These are phyloP conservation scores for Plantago elongata DNA, from an alignment of 257 asterid genomes.

Conservation along the genomic window DNA sequence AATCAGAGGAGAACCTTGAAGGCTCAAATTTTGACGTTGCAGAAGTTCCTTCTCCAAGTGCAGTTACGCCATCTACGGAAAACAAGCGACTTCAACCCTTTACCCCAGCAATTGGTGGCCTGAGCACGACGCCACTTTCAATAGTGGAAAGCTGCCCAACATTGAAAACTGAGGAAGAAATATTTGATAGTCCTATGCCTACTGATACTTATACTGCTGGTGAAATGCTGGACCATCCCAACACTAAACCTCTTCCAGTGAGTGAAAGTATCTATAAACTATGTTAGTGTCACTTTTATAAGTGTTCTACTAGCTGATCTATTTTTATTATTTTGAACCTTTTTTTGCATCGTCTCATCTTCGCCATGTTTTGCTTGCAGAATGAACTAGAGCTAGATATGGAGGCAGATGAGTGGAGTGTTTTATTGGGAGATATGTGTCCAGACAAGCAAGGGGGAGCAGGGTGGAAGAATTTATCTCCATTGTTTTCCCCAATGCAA, in stretches of 20 bases:
- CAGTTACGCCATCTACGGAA: slow-evolving; percentile 39
- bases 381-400: slow-evolving; percentile 59
- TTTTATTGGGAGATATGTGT: slow-evolving; percentile 33
- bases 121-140: slow-evolving; percentile 28
- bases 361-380: slow-evolving; percentile 31
- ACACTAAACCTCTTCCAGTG: slow-evolving; percentile 41
- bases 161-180: slow-evolving; percentile 23
- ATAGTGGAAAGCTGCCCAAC: slow-evolving; percentile 28
- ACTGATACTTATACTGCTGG: slow-evolving; percentile 20
- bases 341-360: slow-evolving; percentile 4
- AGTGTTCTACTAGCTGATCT: not conserved
- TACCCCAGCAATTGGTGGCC: slow-evolving; percentile 29
- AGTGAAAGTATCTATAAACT: slow-evolving; percentile 24
- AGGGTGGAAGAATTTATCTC: slow-evolving; percentile 63
- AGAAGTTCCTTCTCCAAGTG: slow-evolving; percentile 42
- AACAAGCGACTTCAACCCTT: slow-evolving; percentile 44
- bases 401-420: not conserved
- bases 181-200: slow-evolving; percentile 22
- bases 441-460: slow-evolving; percentile 28
- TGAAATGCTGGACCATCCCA: slow-evolving; percentile 24
- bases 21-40: slow-evolving; percentile 41
- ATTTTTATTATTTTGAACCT: not conserved
- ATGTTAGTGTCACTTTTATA: not conserved
- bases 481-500: slow-evolving; percentile 66
- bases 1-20: slow-evolving; percentile 47